Evolutionary conservation across 257 asterid genomes (phyloP), one percentile per base, ranked within the genome.

Genomic region (Solanum pinnatisectum): DNA sequence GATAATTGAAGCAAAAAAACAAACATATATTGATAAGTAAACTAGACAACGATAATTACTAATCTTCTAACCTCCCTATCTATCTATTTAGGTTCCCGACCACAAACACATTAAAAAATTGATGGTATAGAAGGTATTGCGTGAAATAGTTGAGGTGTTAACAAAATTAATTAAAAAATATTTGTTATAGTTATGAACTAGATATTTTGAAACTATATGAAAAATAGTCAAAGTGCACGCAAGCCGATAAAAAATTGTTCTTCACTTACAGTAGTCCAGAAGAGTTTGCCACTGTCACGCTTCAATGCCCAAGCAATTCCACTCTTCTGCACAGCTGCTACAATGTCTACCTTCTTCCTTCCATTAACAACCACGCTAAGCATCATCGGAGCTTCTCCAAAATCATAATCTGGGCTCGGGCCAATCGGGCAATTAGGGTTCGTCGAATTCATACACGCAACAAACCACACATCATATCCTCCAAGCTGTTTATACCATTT

Each of bases 351-450:
- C 32, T 52, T 85, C 5, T 70, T 81, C 27, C 10, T 71, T 5
- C 91, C 92, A 49, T 88, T 87, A 25, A 7, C 71, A 13, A 33
- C 23, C 4, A 88, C 23, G 20, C 79, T 91, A 32, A 92, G 88
- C 93, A 93, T 88, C 96, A 94, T 94, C 0, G 95, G 95, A 2
- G 91, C 94, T 85, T 92, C 96, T 0, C 95, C 94, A 71, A 92
- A 92, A 85, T 94, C 96, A 4, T 93, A 94, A 76, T 91, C 93
- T 0, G 92, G 92, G 81, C 73, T 93, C 16, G 94, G 95, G 59
- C 96, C 96, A 1, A 88, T 73, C 15, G 95, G 96, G 88, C 94
- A 91, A 40, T 88, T 88, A 0, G 96, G 93, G 39, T 89, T 89
- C 5, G 90, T 60, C 13, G 91, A 84, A 81, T 85, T 59, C 1